Evolutionary conservation across 2,329 filamentous ascomycete species (phyloP).

Genomic region (Hawksworthiomyces lignivorus): DNA sequence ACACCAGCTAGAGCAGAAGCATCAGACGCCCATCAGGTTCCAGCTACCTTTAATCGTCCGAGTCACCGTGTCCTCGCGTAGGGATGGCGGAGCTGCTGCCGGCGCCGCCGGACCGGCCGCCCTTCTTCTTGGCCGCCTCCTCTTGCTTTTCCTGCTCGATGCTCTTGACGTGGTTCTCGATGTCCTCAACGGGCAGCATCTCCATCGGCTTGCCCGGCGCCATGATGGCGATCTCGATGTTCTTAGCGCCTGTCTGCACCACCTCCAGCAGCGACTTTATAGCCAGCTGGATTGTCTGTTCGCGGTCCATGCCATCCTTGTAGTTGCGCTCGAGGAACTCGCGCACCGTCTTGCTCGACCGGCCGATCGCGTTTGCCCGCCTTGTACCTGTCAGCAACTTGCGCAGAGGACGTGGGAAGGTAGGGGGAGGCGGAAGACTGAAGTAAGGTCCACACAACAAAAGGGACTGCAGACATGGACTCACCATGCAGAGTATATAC

Average conservation of each 20-base stretch:
- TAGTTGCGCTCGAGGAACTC: conserved; percentile 99
- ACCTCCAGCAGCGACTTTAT: conserved; percentile 98
- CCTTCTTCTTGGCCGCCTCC: conserved; percentile 96
- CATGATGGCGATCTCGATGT: conserved; percentile 99
- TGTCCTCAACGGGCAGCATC: conserved; percentile 91
- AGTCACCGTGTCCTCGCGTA: conserved; percentile 45
- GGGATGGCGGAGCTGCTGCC: conserved; percentile 53
- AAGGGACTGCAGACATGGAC: no score
- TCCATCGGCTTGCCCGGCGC: conserved; percentile 84
- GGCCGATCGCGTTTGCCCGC: conserved; percentile 98
- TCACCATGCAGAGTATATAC: conserved; percentile 98
- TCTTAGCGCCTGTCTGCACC: conserved; percentile 97
- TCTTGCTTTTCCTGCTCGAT: conserved; percentile 99
- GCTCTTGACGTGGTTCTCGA: conserved; percentile 95
- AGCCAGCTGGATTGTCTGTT: conserved; percentile 90
- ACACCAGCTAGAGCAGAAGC: no score
- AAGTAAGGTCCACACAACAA: no score
- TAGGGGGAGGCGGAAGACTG: not conserved
- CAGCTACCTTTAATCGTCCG: conserved; percentile 12
- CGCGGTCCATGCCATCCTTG: conserved; percentile 94
- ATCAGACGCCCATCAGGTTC: no score
- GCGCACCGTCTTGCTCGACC: conserved; percentile 96
- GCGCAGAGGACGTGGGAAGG: no score
- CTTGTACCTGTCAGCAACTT: conserved; percentile 41
- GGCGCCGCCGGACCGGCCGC: conserved; percentile 61